These are phyloP conservation scores for Penicillium corylophilum DNA, from an alignment of 2,329 filamentous ascomycete genomes.

Conservation along the genomic window DNA sequence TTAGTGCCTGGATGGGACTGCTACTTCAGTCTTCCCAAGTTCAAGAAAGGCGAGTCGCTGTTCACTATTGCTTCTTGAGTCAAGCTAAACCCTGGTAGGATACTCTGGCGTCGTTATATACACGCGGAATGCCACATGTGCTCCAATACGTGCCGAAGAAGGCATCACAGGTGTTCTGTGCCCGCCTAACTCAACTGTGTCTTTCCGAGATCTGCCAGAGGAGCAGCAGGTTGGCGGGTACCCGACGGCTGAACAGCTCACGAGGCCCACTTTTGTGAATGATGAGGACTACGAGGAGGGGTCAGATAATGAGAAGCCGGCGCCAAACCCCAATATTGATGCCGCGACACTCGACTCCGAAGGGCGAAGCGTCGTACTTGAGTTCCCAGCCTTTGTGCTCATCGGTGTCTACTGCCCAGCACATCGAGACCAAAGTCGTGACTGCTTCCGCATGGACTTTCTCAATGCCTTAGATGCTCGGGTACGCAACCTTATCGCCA, in stretches of 20 bases:
- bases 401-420: slow-evolving; percentile 92
- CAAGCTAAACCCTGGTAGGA: slow-evolving; percentile 52
- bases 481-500: slow-evolving; percentile 75
- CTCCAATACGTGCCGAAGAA: slow-evolving; percentile 87
- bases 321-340: slow-evolving; percentile 51
- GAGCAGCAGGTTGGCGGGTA: slow-evolving; percentile 86
- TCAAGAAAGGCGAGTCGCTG: slow-evolving; percentile 75
- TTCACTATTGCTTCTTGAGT: neutral
- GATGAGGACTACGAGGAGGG: neutral
- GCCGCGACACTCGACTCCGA: slow-evolving; percentile 78
- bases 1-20: slow-evolving; percentile 93
- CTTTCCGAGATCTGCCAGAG: slow-evolving; percentile 71
- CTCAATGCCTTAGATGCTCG: slow-evolving; percentile 76
- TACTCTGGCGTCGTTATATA: slow-evolving; percentile 97
- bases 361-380: slow-evolving; percentile 84
- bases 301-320: slow-evolving; percentile 43
- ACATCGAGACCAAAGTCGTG: slow-evolving; percentile 77
- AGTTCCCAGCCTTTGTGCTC: slow-evolving; percentile 92
- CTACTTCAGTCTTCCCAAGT: slow-evolving; percentile 86
- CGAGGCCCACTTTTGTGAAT: neutral
- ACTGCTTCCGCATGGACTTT: slow-evolving; percentile 79
- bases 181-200: slow-evolving; percentile 66
- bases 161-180: slow-evolving; percentile 82
- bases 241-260: slow-evolving; percentile 67
- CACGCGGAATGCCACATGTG: slow-evolving; percentile 80